Conservation (phyloP, 1,284 basidiomycete genomes). For the Cystobasidium slooffiae region DNA sequence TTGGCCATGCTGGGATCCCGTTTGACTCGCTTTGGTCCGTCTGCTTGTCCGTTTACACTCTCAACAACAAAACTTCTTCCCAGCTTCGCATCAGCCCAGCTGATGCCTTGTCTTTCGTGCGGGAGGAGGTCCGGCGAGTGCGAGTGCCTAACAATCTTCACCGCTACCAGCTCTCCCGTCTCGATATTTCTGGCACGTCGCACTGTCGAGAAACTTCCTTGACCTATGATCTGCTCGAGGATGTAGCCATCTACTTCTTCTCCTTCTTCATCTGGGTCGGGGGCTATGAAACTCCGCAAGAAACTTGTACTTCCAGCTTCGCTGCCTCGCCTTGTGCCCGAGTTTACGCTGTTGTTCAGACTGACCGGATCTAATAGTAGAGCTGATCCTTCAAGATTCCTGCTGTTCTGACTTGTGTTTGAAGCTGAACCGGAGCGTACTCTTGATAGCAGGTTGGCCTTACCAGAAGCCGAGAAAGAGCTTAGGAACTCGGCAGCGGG, state of each 20-base stretch:
- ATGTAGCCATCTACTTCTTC: constrained; percentile 63
- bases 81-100: constrained; percentile 27
- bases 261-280: constrained; percentile 49
- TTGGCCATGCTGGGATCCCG: neutral
- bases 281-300: constrained; percentile 40
- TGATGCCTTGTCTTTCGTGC: constrained; percentile 12
- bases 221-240: constrained; percentile 76
- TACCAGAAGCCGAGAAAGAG: constrained; percentile 66
- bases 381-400: neutral
- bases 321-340: constrained; percentile 1
- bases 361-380: neutral
- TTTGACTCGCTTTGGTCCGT: constrained; percentile 25
- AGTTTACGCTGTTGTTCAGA: neutral
- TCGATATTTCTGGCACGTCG: constrained; percentile 68
- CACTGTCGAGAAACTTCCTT: constrained; percentile 86
- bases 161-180: constrained; percentile 71
- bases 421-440: neutral
- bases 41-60: constrained; percentile 19
- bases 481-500: constrained; percentile 79
- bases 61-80: constrained; percentile 15
- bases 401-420: neutral
- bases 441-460: neutral
- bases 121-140: constrained; percentile 49
- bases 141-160: constrained; percentile 73
- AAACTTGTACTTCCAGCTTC: constrained; percentile 24